phyloP scores from a whole-genome alignment of 495 filamentous ascomycete species.

The Hypoxylon cercidicola region DNA sequence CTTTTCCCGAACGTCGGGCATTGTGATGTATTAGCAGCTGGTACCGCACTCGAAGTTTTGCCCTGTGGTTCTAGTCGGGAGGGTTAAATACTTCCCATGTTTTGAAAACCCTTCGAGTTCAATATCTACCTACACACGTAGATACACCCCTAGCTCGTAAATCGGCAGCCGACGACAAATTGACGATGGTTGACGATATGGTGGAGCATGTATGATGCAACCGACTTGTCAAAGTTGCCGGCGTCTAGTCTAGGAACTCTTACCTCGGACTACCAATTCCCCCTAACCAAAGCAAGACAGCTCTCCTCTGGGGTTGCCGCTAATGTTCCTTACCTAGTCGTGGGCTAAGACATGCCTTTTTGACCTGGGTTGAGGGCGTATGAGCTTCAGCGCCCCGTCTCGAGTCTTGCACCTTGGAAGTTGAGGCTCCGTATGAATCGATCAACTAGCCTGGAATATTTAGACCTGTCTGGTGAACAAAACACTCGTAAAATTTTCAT shows the following conservation, averaged over 20 bases:
- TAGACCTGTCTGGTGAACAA: neutral
- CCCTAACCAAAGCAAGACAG: neutral
- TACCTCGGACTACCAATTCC: neutral
- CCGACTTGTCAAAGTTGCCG: conserved; percentile 2
- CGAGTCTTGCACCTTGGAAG: conserved; percentile 6
- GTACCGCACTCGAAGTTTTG: neutral
- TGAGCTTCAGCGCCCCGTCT: conserved; percentile 20
- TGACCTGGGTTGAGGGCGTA: conserved; percentile 2
- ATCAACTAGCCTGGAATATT: neutral
- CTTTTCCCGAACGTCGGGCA: too few relatives aligned
- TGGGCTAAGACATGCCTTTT: conserved; percentile 1
- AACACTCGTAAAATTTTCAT: neutral
- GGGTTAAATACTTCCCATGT: neutral
- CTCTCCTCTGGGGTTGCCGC: neutral
- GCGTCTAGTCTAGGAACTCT: conserved; percentile 7
- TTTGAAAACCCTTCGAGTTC: neutral
- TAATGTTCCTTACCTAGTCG: conserved; percentile 13
- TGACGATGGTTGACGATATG: conserved; percentile 7
- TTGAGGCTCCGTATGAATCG: conserved; percentile 5
- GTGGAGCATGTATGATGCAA: conserved; percentile 31
- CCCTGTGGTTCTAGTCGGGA: neutral
- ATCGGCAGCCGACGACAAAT: neutral
- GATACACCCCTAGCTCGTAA: neutral
- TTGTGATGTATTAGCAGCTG: neutral
- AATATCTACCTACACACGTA: conserved; percentile 1